Conservation (phyloP, 1,284 basidiomycete species). For the Laetiporus sulphureus region DNA sequence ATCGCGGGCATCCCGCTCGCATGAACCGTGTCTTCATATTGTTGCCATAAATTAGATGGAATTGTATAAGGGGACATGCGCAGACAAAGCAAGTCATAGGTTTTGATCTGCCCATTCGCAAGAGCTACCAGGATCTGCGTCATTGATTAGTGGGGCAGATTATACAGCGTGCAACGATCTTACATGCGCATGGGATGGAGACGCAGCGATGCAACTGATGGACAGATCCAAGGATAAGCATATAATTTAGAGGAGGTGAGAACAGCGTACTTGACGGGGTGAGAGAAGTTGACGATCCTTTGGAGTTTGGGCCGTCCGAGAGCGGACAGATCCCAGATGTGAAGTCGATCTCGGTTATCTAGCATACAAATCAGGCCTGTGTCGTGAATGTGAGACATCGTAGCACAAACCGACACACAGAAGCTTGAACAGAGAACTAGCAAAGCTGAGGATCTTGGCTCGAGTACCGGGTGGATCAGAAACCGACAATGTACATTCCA, state of each 20-base stretch:
- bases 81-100: conserved; percentile 65
- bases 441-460: conserved; percentile 61
- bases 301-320: conserved; percentile 50
- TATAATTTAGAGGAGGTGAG: background rate
- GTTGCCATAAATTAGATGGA: conserved; percentile 63
- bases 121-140: conserved; percentile 53
- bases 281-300: conserved; percentile 45
- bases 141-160: background rate
- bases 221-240: conserved; percentile 5
- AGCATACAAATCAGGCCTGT: background rate
- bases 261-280: conserved; percentile 35
- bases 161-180: conserved; percentile 25
- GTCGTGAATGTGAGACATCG: background rate
- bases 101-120: conserved; percentile 52
- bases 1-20: conserved; percentile 47
- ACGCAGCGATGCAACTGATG: conserved; percentile 52
- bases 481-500: conserved; percentile 46
- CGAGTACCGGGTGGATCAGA: conserved; percentile 36
- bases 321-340: conserved; percentile 61
- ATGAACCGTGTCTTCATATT: conserved; percentile 64
- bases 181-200: conserved; percentile 74
- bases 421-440: conserved; percentile 48
- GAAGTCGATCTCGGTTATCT: conserved; percentile 65
- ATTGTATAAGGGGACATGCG: conserved; percentile 59
- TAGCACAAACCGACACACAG: conserved; percentile 52